Conservation (phyloP, 176 grass and related monocot genomes). For the Zoysia japonica region DNA sequence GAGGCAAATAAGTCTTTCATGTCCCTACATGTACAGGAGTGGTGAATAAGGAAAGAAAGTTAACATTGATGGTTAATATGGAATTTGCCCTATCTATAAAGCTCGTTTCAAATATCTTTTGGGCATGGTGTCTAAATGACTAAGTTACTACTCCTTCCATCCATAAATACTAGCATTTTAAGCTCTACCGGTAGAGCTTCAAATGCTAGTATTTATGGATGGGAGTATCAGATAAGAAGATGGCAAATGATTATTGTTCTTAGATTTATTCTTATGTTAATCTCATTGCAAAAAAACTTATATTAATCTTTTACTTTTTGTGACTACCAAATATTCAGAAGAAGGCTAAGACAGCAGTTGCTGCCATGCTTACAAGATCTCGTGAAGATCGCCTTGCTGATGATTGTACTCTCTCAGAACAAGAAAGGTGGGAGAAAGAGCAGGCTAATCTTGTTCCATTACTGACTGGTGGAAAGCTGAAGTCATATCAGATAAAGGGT, state of each 20-base stretch:
- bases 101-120: slow-evolving; percentile 3
- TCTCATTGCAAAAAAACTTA: not conserved
- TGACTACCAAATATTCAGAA: slow-evolving; percentile 54
- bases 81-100: not conserved
- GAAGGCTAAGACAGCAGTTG: slow-evolving; percentile 89
- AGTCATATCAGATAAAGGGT: slow-evolving; percentile 95
- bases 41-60: too few species aligned
- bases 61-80: too few species aligned
- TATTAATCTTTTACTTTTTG: not conserved
- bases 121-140: not conserved
- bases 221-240: too few species aligned
- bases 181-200: too few species aligned
- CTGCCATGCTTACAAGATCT: slow-evolving; percentile 83
- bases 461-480: slow-evolving; percentile 88
- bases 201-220: too few species aligned
- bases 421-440: slow-evolving; percentile 66
- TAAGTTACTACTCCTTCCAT: not conserved
- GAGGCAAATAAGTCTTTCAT: too few species aligned
- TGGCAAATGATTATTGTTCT: not conserved
- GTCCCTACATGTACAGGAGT: too few species aligned
- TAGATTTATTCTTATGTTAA: not conserved
- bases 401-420: slow-evolving; percentile 67
- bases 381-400: slow-evolving; percentile 52
- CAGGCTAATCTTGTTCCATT: slow-evolving; percentile 83
- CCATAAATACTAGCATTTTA: too few species aligned